phyloP scores from a whole-genome alignment of 2,329 filamentous ascomycete species.

The Microsporum audouinii region DNA sequence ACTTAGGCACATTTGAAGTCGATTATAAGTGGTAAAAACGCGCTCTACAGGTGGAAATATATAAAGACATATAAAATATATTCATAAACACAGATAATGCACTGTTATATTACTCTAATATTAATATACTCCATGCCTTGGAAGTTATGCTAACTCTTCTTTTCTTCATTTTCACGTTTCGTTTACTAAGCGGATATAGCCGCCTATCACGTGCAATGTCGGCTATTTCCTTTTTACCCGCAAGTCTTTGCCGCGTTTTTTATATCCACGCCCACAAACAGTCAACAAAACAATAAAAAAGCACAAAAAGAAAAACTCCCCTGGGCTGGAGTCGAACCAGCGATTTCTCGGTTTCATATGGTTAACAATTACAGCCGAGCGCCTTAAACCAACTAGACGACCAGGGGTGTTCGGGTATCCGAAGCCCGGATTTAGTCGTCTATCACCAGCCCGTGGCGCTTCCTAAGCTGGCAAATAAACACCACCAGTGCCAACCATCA shows the following conservation, averaged over 20 bases:
- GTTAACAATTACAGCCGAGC: constrained; percentile 5
- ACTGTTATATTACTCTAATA: too few species aligned
- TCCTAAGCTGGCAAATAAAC: not conserved
- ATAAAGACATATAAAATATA: too few species aligned
- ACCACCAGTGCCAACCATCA: not conserved
- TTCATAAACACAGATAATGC: too few species aligned
- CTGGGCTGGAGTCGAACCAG: constrained; percentile 10
- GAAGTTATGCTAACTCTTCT: not conserved
- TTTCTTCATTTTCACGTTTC: not conserved
- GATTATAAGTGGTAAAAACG: too few species aligned
- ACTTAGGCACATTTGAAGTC: not conserved
- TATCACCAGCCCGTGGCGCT: not conserved
- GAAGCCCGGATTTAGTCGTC: not conserved
- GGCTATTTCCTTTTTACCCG: not conserved
- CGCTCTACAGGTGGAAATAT: too few species aligned
- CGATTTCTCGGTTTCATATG: constrained; percentile 5
- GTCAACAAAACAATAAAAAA: not conserved
- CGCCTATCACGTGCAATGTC: not conserved
- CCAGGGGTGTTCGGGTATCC: constrained; percentile 1
- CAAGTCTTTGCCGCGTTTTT: not conserved
- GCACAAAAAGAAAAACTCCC: constrained; percentile 8
- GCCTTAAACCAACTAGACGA: constrained; percentile 7
- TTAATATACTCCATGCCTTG: too few species aligned
- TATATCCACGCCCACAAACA: not conserved
- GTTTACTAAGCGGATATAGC: not conserved